These are phyloP conservation scores for Alternaria triticina DNA, from an alignment of 2,329 filamentous ascomycete genomes.

Conservation along the genomic window DNA sequence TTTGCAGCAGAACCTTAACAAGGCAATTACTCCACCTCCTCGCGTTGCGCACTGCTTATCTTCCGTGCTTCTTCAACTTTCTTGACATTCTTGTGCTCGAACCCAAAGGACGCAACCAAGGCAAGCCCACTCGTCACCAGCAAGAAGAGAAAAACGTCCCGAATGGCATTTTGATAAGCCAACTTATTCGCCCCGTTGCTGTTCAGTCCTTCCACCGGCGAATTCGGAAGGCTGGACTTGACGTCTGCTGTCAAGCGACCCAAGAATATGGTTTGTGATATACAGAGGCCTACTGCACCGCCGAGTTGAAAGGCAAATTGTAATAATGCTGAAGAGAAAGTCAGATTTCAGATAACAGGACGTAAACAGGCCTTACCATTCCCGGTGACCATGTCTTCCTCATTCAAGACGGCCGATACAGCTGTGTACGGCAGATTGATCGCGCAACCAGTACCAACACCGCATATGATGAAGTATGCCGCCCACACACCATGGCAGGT, in stretches of 20 bases:
- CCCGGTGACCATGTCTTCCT: neutral
- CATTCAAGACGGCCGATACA: neutral
- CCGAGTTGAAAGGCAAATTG: neutral
- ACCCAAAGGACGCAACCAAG: constrained; percentile 7
- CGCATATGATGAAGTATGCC: constrained; percentile 6
- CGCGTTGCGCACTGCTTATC: neutral
- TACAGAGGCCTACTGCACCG: neutral
- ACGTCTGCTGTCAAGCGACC: neutral
- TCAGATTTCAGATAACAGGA: neutral
- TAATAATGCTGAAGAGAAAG: neutral
- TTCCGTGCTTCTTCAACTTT: neutral
- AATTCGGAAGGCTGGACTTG: neutral
- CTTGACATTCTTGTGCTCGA: constrained; percentile 12
- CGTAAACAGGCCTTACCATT: neutral
- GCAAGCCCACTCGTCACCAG: neutral
- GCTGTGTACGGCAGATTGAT: constrained; percentile 15
- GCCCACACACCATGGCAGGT: constrained; percentile 3
- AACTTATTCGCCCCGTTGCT: neutral
- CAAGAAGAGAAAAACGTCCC: constrained; percentile 3
- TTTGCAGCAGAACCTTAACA: neutral
- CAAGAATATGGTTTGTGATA: neutral
- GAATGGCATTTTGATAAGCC: neutral
- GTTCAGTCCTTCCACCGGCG: neutral
- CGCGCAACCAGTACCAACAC: constrained; percentile 9
- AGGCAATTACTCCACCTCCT: neutral